Base-by-base conservation (phyloP, 148 eudicot species). In the Euryodendron excelsum region DNA sequence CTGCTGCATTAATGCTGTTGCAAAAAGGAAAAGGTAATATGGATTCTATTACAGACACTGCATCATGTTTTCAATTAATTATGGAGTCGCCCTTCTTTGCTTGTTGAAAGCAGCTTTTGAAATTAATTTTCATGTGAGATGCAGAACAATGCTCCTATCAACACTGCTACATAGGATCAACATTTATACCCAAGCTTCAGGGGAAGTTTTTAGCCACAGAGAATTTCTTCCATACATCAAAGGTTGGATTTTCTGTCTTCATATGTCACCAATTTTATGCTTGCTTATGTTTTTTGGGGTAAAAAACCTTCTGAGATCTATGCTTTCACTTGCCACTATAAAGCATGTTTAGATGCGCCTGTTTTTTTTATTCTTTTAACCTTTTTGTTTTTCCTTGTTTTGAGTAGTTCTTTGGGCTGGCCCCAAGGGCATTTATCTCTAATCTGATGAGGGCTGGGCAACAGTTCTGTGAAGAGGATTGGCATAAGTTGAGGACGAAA, bases 161-260 rank as follows among this genome's bases (percentile, higher is more conserved):
- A 41, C 89, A 79, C 62, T 94, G 98, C 79, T 78, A 80, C 65
- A 76, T 92, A 79, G 96, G 97, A 60, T 86, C 98, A 31, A 87
- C 89, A 55, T 92, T 83, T 81, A 84, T 92, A 72, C 97, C 97
- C 41, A 92, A 88, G 77, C 88, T 94, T 52, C 86, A 79, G 74
- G 98, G 98, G 37, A 85, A 91, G 74, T 89, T 92, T 80, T 83
- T 94, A 88, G 98, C 97, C 27, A 94, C 98, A 56, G 97, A 94
- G 80, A 94, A 94, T 85, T 94, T 94, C 89, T 94, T 91, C 78
- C 80, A 92, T 80, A 94, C 98, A 21, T 88, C 96, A 64, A 88
- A 92, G 97, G 98, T 94, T 66, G n/a, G 2, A 3, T 77, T 6
- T 47, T 76, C 14, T 27, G 18, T 10, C 53, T 67, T 72, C 61